A percentile compares a stretch with the other conserved stretches of the same genome.
phyloP scores from a whole-genome alignment of 23 red algal species.

The Cyanidium caldarium region DNA sequence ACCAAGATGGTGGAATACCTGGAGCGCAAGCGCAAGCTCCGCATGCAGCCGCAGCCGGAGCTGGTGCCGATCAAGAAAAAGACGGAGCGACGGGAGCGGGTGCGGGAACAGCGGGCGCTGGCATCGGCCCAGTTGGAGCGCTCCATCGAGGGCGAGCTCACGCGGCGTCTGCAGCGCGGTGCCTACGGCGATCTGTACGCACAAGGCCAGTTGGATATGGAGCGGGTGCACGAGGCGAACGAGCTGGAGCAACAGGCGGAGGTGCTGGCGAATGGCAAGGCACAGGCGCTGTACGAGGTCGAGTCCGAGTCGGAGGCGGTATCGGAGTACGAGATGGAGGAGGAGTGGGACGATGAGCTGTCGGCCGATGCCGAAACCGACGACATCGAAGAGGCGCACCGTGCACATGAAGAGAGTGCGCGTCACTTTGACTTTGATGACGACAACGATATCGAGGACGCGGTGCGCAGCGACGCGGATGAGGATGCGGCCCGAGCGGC shows the following conservation, averaged over 20 bases:
- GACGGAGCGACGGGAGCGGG: constrained; percentile 39
- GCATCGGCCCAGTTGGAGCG: constrained; percentile 49
- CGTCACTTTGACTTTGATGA: constrained; percentile 9
- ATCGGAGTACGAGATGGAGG: no score
- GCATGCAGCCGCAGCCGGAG: constrained; percentile 23
- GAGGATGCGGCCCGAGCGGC: no score
- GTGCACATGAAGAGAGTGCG: constrained; percentile 7
- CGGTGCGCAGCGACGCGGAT: no score
- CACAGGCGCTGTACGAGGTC: no score
- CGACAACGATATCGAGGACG: no score
- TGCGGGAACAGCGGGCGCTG: constrained; percentile 54
- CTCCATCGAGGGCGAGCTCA: constrained; percentile 70
- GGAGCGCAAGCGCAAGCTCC: constrained; percentile 42
- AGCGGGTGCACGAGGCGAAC: no score
- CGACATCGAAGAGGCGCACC: constrained; percentile 7
- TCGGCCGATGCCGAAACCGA: no score
- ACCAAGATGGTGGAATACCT: constrained; percentile 89
- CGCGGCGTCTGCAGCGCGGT: constrained; percentile 39
- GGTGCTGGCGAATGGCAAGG: no score
- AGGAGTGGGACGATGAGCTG: no score
- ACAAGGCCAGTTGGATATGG: constrained; percentile 60
- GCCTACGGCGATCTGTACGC: constrained; percentile 89
- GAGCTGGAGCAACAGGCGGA: constrained; percentile 38
- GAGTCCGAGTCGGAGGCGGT: no score
- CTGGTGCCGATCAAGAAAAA: constrained; percentile 75